A percentile compares a stretch with the other conserved stretches of the same genome.
Conservation (phyloP, 139 green algal genomes). For the Zygnema cylindricum region DNA sequence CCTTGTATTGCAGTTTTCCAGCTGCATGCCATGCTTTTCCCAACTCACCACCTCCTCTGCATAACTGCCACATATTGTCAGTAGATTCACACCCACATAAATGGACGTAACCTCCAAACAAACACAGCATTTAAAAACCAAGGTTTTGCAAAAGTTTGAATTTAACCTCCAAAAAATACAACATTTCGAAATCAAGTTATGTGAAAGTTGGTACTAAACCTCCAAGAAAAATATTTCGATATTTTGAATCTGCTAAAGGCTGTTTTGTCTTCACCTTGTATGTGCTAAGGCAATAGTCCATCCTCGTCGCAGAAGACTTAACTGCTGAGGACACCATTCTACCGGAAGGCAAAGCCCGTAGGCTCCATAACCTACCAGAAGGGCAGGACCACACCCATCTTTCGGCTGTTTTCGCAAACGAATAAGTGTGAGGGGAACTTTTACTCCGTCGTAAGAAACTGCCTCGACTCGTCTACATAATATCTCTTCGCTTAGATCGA, state of each 20-base stretch:
- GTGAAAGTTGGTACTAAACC: no score
- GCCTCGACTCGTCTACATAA: conserved; percentile 28
- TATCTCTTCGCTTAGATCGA: not conserved
- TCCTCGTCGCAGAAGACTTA: conserved; percentile 62
- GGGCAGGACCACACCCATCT: conserved; percentile 31
- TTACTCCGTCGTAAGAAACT: not conserved
- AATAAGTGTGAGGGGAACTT: conserved; percentile 51
- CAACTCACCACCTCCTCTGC: conserved; percentile 66
- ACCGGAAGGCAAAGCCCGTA: conserved; percentile 50
- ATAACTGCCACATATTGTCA: not conserved
- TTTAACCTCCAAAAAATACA: no score
- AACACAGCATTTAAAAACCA: no score
- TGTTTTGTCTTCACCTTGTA: conserved; percentile 26
- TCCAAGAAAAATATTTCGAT: no score
- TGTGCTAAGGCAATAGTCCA: conserved; percentile 63
- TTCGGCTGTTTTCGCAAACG: not conserved
- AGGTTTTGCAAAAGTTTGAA: no score
- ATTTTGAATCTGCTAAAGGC: no score
- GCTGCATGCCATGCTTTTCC: conserved; percentile 60
- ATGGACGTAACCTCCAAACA: no score
- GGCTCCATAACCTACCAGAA: conserved; percentile 54
- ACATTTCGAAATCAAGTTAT: no score
- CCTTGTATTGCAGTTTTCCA: conserved; percentile 35
- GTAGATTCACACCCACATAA: no score
- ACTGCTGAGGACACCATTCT: conserved; percentile 23